phyloP scores from a whole-genome alignment of 441 rosid species.

The Pelargonium cotyledonis region DNA sequence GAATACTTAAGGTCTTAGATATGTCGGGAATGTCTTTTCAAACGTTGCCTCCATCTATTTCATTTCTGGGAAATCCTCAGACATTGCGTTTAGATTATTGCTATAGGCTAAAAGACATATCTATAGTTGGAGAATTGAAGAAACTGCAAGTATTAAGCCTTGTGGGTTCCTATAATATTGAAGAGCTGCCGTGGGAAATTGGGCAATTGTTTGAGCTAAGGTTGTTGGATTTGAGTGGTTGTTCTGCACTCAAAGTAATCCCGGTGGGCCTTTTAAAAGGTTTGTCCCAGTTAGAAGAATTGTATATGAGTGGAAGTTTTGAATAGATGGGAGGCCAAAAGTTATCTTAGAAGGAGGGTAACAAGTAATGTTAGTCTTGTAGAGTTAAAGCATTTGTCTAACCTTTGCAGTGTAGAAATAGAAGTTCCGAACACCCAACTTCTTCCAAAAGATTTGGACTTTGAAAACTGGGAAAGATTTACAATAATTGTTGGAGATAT shows the following conservation, averaged over 20 bases:
- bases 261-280: constrained; percentile 16
- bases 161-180: too few relatives aligned
- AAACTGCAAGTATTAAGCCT: too few relatives aligned
- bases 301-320: constrained; percentile 14
- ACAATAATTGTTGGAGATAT: too few relatives aligned
- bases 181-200: too few relatives aligned
- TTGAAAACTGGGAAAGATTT: too few relatives aligned
- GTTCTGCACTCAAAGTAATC: constrained; percentile 14
- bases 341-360: background rate
- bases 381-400: constrained; percentile 10
- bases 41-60: constrained; percentile 17
- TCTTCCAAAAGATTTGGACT: background rate
- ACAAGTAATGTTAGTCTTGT: constrained; percentile 8
- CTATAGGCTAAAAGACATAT: background rate
- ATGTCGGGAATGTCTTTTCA: background rate
- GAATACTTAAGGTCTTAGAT: constrained; percentile 13
- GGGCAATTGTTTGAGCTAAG: constrained; percentile 22
- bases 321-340: constrained; percentile 17
- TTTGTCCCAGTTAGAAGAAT: constrained; percentile 25
- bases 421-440: background rate
- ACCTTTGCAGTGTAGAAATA: background rate
- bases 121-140: constrained; percentile 9
- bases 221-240: constrained; percentile 16
- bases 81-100: constrained; percentile 16
- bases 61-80: background rate